Evolutionary conservation across 768 basidiomycete species (phyloP).

Genomic region (Fibroporia radiculosa): DNA sequence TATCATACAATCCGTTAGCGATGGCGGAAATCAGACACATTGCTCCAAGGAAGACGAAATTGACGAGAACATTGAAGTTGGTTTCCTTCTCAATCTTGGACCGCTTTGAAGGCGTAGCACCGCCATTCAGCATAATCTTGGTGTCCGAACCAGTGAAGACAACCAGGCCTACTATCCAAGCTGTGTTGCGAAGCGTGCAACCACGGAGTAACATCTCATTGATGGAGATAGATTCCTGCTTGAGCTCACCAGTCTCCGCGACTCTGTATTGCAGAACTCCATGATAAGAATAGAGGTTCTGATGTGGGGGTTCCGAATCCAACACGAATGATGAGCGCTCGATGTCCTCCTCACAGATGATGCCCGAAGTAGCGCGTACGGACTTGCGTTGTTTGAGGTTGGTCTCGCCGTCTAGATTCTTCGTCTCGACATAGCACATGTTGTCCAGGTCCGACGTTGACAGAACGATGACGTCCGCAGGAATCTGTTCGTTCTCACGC

Average conservation of each 20-base stretch:
- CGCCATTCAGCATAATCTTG: conserved; percentile 89
- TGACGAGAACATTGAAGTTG: conserved; percentile 95
- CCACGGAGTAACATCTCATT: conserved; percentile 92
- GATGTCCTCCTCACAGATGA: conserved; percentile 82
- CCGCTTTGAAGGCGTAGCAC: conserved; percentile 91
- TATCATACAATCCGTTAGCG: conserved; percentile 66
- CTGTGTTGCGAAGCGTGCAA: conserved; percentile 81
- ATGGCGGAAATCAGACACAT: conserved; percentile 77
- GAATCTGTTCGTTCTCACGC: conserved; percentile 91
- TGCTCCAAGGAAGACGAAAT: conserved; percentile 68
- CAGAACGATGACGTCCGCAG: conserved; percentile 90
- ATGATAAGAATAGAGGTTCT: conserved; percentile 88
- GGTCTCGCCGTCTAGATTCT: conserved; percentile 97
- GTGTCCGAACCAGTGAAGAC: conserved; percentile 90
- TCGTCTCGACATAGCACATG: conserved; percentile 93
- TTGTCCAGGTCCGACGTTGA: conserved; percentile 89
- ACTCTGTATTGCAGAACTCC: conserved; percentile 76
- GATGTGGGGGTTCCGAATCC: conserved; percentile 90
- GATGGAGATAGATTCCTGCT: conserved; percentile 71
- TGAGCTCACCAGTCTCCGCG: conserved; percentile 38
- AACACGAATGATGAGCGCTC: conserved; percentile 82
- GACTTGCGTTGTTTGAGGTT: conserved; percentile 86
- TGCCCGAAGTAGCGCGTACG: conserved; percentile 64
- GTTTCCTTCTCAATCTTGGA: conserved; percentile 98
- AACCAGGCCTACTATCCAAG: conserved; percentile 92